These are phyloP conservation scores for Aureobasidium vineae DNA, from an alignment of 2,329 filamentous ascomycete species.

Conservation along the genomic window DNA sequence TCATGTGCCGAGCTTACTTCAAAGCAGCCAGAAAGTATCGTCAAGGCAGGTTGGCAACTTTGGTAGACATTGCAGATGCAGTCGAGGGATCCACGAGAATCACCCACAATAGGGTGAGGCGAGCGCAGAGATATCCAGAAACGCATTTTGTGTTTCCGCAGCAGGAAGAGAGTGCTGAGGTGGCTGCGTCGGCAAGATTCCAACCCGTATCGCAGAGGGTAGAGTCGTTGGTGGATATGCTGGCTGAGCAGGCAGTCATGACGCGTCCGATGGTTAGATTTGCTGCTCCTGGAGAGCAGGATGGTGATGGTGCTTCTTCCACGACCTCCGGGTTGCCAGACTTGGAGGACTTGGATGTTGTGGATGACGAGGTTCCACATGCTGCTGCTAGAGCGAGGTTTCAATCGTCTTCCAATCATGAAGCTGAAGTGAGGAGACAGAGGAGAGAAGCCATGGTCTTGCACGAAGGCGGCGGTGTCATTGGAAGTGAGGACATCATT, in stretches of 20 bases:
- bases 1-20: slow-evolving; percentile 8
- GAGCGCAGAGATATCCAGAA: background rate
- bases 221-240: slow-evolving; percentile 10
- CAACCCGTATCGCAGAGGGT: slow-evolving; percentile 16
- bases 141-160: slow-evolving; percentile 10
- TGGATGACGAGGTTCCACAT: slow-evolving; percentile 36
- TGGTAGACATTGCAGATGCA: background rate
- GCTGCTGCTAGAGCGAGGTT: slow-evolving; percentile 53
- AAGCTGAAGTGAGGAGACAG: slow-evolving; percentile 67
- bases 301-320: background rate
- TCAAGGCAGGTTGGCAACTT: background rate
- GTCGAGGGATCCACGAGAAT: slow-evolving; percentile 7
- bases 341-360: slow-evolving; percentile 30
- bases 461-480: slow-evolving; percentile 75
- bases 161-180: background rate
- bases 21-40: background rate
- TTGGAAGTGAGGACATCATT: slow-evolving; percentile 75
- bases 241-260: slow-evolving; percentile 8
- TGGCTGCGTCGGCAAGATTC: background rate
- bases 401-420: slow-evolving; percentile 47
- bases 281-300: background rate
- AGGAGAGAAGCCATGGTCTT: slow-evolving; percentile 88
- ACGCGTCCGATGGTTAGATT: slow-evolving; percentile 9
- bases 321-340: slow-evolving; percentile 38
- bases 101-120: background rate